Percentiles rank a stretch among this genome's conserved stretches.
These are phyloP conservation scores for Papilionanthe hybrid DNA, from an alignment of 116 monocot genomes.

Conservation along the genomic window DNA sequence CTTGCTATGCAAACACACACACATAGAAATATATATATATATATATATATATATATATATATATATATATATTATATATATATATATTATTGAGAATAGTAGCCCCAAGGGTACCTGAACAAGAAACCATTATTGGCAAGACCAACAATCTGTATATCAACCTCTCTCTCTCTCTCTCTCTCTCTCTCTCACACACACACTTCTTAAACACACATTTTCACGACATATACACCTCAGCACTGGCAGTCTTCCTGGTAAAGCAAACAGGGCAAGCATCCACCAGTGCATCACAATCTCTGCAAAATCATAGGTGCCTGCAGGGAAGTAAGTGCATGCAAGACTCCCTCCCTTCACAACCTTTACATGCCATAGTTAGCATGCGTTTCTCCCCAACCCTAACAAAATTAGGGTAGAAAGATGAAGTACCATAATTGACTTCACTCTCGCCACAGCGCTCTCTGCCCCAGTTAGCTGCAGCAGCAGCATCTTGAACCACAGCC, in stretches of 20 bases:
- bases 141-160: background rate
- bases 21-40: no score
- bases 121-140: background rate
- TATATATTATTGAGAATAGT: no score
- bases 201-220: background rate
- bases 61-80: no score
- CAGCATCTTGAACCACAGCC: conserved; percentile 24
- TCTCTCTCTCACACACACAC: conserved; percentile 1
- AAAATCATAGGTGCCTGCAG: conserved; percentile 26
- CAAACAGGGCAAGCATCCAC: conserved; percentile 30
- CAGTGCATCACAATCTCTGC: conserved; percentile 16
- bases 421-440: conserved; percentile 41
- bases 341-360: conserved; percentile 8
- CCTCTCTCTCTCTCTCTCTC: conserved; percentile 4
- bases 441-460: conserved; percentile 52
- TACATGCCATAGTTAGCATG: background rate
- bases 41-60: no score
- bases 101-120: no score
- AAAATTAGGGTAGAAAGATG: conserved; percentile 17
- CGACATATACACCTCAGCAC: conserved; percentile 27
- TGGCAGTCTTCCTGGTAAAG: conserved; percentile 23
- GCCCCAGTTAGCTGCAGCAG: conserved; percentile 14
- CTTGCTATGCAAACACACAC: no score
- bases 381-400: background rate
- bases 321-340: conserved; percentile 21